Evolutionary conservation across 306 rosid species (phyloP).

Genomic region (Cajanus cajan): DNA sequence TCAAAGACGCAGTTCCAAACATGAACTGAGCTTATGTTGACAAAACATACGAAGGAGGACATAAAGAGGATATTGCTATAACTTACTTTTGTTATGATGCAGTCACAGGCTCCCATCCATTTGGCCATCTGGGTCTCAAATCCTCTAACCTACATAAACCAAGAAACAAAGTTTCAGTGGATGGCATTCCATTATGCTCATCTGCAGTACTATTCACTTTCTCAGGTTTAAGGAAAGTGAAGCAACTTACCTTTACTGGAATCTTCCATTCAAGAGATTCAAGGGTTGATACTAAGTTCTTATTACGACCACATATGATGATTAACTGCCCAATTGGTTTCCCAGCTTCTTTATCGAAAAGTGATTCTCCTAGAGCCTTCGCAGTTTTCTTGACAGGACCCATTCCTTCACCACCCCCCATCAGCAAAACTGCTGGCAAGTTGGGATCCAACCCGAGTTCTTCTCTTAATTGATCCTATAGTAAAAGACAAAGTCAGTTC

Average conservation of each 20-base stretch:
- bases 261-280: slow-evolving; percentile 73
- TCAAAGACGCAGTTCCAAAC: too few species aligned
- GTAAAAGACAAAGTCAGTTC: slow-evolving; percentile 20
- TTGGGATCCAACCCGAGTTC: slow-evolving; percentile 82
- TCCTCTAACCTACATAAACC: slow-evolving; percentile 68
- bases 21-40: slow-evolving; percentile 22
- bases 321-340: slow-evolving; percentile 83
- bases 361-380: slow-evolving; percentile 78
- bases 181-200: slow-evolving; percentile 4
- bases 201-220: neutral
- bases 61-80: neutral
- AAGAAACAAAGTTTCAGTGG: slow-evolving; percentile 21
- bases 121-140: slow-evolving; percentile 88
- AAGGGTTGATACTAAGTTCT: slow-evolving; percentile 57
- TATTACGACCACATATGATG: slow-evolving; percentile 86
- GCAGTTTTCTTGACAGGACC: slow-evolving; percentile 98
- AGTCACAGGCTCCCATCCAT: slow-evolving; percentile 99
- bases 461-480: slow-evolving; percentile 73
- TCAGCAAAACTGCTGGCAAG: slow-evolving; percentile 88
- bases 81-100: slow-evolving; percentile 93
- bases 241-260: slow-evolving; percentile 70
- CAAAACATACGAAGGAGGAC: neutral
- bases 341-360: slow-evolving; percentile 56
- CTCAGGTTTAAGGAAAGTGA: slow-evolving; percentile 17
- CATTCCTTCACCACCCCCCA: slow-evolving; percentile 99